These are phyloP conservation scores for Phaeosphaeria sp. DNA, from an alignment of 2,329 filamentous ascomycete species.

Conservation along the genomic window DNA sequence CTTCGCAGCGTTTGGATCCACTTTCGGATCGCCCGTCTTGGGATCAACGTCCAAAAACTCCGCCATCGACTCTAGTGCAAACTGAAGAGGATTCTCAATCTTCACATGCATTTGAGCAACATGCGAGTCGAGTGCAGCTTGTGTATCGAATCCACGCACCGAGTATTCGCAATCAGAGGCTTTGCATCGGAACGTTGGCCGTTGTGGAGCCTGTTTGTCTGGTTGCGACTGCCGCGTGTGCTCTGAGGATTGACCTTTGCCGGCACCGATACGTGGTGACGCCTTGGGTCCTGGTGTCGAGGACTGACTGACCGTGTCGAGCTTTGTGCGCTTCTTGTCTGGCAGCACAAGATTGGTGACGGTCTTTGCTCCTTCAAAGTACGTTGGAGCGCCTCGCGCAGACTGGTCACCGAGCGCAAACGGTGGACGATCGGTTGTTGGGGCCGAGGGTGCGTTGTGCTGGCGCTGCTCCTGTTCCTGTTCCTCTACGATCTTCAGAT, in stretches of 20 bases:
- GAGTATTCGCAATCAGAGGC: conserved; percentile 60
- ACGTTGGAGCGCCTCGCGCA: conserved; percentile 64
- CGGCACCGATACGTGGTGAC: conserved; percentile 48
- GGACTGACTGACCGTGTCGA: conserved; percentile 48
- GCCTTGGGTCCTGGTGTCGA: conserved; percentile 50
- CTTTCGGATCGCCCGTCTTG: conserved; percentile 48
- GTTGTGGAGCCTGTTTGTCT: conserved; percentile 52
- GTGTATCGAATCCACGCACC: conserved; percentile 61
- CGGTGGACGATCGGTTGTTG: conserved; percentile 60
- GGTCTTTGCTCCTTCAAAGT: conserved; percentile 57
- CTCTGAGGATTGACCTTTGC: conserved; percentile 51
- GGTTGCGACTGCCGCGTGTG: conserved; percentile 54
- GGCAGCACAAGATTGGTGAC: conserved; percentile 66
- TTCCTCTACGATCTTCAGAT: conserved; percentile 46
- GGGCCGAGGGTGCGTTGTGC: conserved; percentile 56
- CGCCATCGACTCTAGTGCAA: conserved; percentile 60
- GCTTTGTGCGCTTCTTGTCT: conserved; percentile 63
- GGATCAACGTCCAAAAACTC: conserved; percentile 58
- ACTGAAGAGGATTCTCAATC: conserved; percentile 63
- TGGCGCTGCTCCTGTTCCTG: conserved; percentile 54
- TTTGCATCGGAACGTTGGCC: conserved; percentile 60
- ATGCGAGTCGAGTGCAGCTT: conserved; percentile 62
- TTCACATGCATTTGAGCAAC: conserved; percentile 59
- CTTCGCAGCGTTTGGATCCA: conserved; percentile 29
- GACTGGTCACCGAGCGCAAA: conserved; percentile 59